These are phyloP conservation scores for Trypanosoma rangeli DNA, from an alignment of 208 protist genomes.

Conservation along the genomic window DNA sequence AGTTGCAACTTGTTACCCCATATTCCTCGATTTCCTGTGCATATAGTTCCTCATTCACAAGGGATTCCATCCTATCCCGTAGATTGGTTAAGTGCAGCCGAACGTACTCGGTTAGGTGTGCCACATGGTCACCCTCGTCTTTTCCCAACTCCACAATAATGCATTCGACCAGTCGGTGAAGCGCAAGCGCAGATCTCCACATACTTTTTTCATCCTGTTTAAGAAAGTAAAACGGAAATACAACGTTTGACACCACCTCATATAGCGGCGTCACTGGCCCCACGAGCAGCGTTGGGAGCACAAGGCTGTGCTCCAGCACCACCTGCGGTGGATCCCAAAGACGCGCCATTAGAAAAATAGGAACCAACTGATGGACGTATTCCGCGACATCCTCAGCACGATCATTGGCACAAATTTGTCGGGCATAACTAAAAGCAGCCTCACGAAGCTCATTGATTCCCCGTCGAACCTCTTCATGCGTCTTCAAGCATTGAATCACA, in stretches of 20 bases:
- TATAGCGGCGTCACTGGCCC: constrained; percentile 14
- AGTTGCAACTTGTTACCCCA: neutral
- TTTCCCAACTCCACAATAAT: constrained; percentile 18
- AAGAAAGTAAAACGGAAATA: constrained; percentile 26
- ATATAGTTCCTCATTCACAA: constrained; percentile 17
- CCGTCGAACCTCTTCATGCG: neutral
- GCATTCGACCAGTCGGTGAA: constrained; percentile 26
- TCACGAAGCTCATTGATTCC: constrained; percentile 18
- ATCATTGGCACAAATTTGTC: neutral
- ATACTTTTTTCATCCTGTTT: constrained; percentile 5
- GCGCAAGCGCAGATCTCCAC: constrained; percentile 13
- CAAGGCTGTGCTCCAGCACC: constrained; percentile 20
- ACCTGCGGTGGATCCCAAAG: constrained; percentile 17
- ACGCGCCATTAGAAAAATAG: constrained; percentile 17
- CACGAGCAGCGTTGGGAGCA: constrained; percentile 23
- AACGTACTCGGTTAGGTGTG: constrained; percentile 15
- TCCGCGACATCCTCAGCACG: constrained; percentile 5
- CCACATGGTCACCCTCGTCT: constrained; percentile 20
- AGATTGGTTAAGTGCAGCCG: constrained; percentile 3
- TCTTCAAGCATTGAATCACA: constrained; percentile 4
- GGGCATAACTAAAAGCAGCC: constrained; percentile 17
- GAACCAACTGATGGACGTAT: constrained; percentile 6
- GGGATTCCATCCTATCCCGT: constrained; percentile 17
- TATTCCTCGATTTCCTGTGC: neutral
- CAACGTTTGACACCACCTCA: constrained; percentile 14